Evolutionary conservation across 345 rosid species (phyloP).

Genomic region (Camelina laxa): DNA sequence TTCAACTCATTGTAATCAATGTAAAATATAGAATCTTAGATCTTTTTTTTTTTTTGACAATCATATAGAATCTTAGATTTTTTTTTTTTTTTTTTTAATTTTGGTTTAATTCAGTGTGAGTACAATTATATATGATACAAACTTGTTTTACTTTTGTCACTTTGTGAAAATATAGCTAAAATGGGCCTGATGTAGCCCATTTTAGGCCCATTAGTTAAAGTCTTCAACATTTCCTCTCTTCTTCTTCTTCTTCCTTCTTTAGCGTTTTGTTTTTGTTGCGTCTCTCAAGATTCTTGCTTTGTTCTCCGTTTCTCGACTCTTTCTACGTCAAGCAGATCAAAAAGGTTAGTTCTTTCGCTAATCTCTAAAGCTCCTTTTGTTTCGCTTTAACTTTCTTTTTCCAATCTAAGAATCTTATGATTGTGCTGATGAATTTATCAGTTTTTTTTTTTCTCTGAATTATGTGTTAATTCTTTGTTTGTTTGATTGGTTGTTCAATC

Average conservation of each 20-base stretch:
- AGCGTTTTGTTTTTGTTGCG: background rate
- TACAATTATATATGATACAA: background rate
- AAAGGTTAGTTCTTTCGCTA: background rate
- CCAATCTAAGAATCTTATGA: background rate
- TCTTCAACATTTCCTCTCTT: background rate
- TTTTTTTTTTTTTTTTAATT: background rate
- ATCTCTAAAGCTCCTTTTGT: background rate
- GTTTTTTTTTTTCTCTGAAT: background rate
- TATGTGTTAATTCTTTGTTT: background rate
- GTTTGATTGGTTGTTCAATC: background rate
- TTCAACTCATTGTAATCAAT: constrained; percentile 12
- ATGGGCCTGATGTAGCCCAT: constrained; percentile 10
- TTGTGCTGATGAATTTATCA: background rate
- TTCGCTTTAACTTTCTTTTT: background rate
- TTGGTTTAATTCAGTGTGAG: constrained; percentile 1
- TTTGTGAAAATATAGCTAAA: background rate
- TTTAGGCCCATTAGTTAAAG: background rate
- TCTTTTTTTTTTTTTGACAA: background rate
- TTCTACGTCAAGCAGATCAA: constrained; percentile 7
- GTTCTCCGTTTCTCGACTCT: constrained; percentile 4
- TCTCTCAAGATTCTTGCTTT: constrained; percentile 20
- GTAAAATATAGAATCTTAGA: constrained; percentile 9
- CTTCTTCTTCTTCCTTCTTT: background rate
- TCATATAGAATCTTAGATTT: constrained; percentile 15
- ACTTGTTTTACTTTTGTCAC: background rate